phyloP scores from a whole-genome alignment of 805 yeast species.

The Metschnikowia koreensis region DNA sequence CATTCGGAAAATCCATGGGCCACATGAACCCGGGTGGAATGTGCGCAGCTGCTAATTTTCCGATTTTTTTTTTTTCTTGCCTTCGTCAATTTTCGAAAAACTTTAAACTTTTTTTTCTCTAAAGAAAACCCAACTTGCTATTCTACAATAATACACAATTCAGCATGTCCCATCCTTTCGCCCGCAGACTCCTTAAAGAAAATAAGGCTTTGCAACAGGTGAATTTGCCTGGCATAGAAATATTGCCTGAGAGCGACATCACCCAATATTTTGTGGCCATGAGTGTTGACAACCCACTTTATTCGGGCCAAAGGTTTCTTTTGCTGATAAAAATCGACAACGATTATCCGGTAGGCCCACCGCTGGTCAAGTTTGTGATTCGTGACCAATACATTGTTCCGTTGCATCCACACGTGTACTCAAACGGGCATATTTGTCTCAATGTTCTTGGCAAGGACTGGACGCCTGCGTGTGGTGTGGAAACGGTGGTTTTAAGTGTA shows the following conservation, averaged over 20 bases:
- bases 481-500: conserved; percentile 50
- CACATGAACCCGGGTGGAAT: conserved; percentile 4
- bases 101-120: no score
- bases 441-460: conserved; percentile 64
- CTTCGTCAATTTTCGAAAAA: background rate
- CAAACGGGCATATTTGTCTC: conserved; percentile 77
- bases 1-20: conserved; percentile 7
- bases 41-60: background rate
- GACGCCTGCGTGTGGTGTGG: conserved; percentile 61
- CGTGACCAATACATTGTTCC: conserved; percentile 43
- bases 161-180: conserved; percentile 16
- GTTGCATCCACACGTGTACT: conserved; percentile 70
- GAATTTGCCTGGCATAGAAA: conserved; percentile 10
- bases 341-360: conserved; percentile 19
- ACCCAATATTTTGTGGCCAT: conserved; percentile 9
- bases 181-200: conserved; percentile 18
- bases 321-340: conserved; percentile 10
- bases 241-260: conserved; percentile 12
- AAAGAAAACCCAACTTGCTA: no score
- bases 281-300: conserved; percentile 11
- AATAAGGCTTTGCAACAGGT: conserved; percentile 7
- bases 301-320: conserved; percentile 9
- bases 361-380: conserved; percentile 14
- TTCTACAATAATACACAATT: background rate
- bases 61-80: background rate